Evolutionary conservation across 768 basidiomycete species (phyloP), one percentile per base, ranked within the genome.

Genomic region (Amanita jacksonii): DNA sequence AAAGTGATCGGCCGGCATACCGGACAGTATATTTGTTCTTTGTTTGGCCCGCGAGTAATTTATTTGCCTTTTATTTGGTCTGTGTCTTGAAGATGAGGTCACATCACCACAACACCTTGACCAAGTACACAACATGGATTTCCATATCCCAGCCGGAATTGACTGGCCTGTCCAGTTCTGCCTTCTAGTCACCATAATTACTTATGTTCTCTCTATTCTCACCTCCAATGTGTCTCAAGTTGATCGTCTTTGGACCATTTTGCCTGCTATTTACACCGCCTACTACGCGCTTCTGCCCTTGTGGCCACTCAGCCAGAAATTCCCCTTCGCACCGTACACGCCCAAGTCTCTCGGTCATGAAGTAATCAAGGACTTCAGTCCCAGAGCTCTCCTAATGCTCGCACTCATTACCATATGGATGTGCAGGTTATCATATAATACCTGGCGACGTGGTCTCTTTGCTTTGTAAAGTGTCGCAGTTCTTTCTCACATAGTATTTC

Each of bases 221-320:
- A 89, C 85, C 0, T 71, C 74, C 32, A 92, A 93, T 53, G 82
- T 85, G 38, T 87, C 84, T 1, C 87, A 91, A 57, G 89, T 93
- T 19, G 90, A 97, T 64, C 77, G 87, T 22, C 56, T 90, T 20
- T 81, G 79, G 79, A 77, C 85, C 0, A 77, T 91, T 59, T 53
- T 87, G 27, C 92, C 93, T 0, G 72, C 82, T 5, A 69, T 93
- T 15, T 94, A 93, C 62, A 77, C 81, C 0, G 77, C 80, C 1
- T 88, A 88, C 57, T 90, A 78, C 57, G 83, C 91, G 1, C 65
- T 96, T 22, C 61, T 85, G 2, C 91, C 88, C 1, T 62, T 83
- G 5, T 68, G 71, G 54, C 73, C 72, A 3, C 54, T 58, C 41
- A 44, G 54, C n/a, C 70, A 67, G 47, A 53, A 61, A 0, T 60